phyloP scores from a whole-genome alignment of 352 stramenopile species.

The Pythium volutum region DNA sequence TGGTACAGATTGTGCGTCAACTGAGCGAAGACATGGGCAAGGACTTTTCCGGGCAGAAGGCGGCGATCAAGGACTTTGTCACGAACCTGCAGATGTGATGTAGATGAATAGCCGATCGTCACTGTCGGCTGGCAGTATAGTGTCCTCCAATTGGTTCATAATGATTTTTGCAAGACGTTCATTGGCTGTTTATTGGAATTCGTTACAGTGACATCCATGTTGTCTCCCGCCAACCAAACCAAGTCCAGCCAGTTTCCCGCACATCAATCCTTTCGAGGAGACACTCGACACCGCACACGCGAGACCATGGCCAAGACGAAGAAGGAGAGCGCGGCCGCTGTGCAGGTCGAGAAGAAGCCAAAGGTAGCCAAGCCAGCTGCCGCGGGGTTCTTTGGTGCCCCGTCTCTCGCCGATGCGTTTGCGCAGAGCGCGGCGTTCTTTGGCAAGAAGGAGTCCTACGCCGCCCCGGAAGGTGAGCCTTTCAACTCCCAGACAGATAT shows the following conservation, averaged over 20 bases:
- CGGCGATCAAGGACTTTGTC: conserved; percentile 82
- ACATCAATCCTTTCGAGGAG: conserved; percentile 34
- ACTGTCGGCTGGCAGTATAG: conserved; percentile 5
- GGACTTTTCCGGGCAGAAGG: conserved; percentile 69
- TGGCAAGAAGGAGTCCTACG: conserved; percentile 64
- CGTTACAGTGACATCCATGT: conserved; percentile 8
- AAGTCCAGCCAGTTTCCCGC: conserved; percentile 20
- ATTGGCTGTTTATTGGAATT: conserved; percentile 17
- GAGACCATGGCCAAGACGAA: conserved; percentile 22
- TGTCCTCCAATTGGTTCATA: conserved; percentile 22
- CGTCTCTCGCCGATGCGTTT: conserved; percentile 48
- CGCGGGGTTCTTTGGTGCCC: neutral
- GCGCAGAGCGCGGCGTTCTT: conserved; percentile 57
- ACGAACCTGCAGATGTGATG: conserved; percentile 34
- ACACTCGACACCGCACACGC: conserved; percentile 31
- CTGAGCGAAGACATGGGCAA: conserved; percentile 61
- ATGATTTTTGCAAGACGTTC: conserved; percentile 16
- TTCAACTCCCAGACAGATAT: neutral
- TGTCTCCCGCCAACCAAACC: conserved; percentile 13
- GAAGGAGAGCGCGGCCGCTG: conserved; percentile 31
- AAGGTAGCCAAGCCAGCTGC: conserved; percentile 13
- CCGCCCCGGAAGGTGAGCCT: conserved; percentile 12
- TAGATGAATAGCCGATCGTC: neutral
- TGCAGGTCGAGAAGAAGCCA: conserved; percentile 2
- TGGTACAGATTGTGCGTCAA: conserved; percentile 64